Conservation (phyloP, 2,329 filamentous ascomycete species). For the Drechslerella stenobrocha region DNA sequence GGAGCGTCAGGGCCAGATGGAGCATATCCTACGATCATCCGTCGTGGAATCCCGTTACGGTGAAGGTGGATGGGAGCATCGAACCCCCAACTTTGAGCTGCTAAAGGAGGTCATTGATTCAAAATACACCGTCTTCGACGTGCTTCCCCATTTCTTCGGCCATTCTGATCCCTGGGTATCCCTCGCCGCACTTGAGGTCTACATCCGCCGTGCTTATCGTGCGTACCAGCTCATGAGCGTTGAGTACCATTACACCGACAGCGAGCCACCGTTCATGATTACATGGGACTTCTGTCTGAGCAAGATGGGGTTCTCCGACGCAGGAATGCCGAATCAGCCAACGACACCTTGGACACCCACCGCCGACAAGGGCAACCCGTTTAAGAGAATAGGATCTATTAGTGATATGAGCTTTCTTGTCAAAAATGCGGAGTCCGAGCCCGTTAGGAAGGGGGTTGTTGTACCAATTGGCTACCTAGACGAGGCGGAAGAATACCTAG, state of each 20-base stretch:
- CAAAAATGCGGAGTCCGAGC: constrained; percentile 73
- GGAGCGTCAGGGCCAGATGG: constrained; percentile 94
- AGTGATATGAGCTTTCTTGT: constrained; percentile 92
- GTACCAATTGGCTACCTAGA: constrained; percentile 91
- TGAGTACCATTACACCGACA: constrained; percentile 74
- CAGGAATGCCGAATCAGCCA: constrained; percentile 75
- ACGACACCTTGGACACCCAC: constrained; percentile 79
- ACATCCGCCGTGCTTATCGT: constrained; percentile 93
- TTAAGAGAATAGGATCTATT: constrained; percentile 88
- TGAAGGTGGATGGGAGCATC: constrained; percentile 94
- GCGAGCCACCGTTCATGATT: constrained; percentile 75
- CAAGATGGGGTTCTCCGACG: constrained; percentile 90
- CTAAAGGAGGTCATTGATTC: constrained; percentile 99
- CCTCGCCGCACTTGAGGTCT: constrained; percentile 90
- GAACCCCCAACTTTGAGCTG: constrained; percentile 83
- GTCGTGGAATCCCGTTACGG: constrained; percentile 97
- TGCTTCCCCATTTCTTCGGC: constrained; percentile 90
- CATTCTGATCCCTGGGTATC: constrained; percentile 94
- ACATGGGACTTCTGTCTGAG: constrained; percentile 96
- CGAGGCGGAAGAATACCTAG: constrained; percentile 83
- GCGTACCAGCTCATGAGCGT: constrained; percentile 89
- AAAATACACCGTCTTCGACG: constrained; percentile 97
- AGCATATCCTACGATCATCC: constrained; percentile 93
- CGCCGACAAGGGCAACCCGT: constrained; percentile 64
- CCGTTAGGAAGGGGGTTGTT: constrained; percentile 87